Evolutionary conservation across 345 rosid genomes (phyloP), one percentile per base, ranked within the genome.

Genomic region (Rhizophora mangle): DNA sequence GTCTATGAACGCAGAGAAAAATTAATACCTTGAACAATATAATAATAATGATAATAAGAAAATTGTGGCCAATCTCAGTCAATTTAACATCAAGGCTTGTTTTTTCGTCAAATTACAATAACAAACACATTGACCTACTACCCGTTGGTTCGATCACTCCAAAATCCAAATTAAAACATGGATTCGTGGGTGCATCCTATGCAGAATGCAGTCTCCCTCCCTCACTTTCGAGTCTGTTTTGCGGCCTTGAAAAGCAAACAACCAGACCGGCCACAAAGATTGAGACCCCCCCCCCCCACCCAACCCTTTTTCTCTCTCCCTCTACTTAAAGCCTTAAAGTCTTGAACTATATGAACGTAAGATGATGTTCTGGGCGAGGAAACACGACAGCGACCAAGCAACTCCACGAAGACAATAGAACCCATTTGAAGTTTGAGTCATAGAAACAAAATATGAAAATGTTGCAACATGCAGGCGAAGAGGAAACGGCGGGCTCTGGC

Each of bases 201-300:
- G 2, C 7, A 34, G 8, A 7, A 34, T 1, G 37, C 37, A 0
- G 37, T 34, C 68, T 76, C 52, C 58, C 65, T 34, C 60, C 49
- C 74, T 67, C 79, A 20, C 68, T 84, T 73, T 78, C 72, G 65
- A 18, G 69, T 78, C 69, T 61, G 80, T 70, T 76, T 75, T 83
- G 85, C 83, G 74, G 74, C 64, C 84, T 84, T 79, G 72, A 64
- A 64, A 85, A 87, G 82, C 86, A 84, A 85, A 83, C 88, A 19
- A 27, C 70, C 68, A 32, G 85, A 80, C 85, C 81, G 84, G 76
- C 76, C 80, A 30, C 54, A 70, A 20, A 65, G 32, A 68, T 6
- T 27, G 60, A 3, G 16, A 31, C 54, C 37, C 68, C 39, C 52
- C 68, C 49, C 71, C 55, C 63, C 52, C 43, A n/a, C n/a, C n/a